Percentiles rank a stretch among this genome's conserved stretches.
phyloP scores from a whole-genome alignment of 1,284 basidiomycete genomes.

The Schizophyllum commune region DNA sequence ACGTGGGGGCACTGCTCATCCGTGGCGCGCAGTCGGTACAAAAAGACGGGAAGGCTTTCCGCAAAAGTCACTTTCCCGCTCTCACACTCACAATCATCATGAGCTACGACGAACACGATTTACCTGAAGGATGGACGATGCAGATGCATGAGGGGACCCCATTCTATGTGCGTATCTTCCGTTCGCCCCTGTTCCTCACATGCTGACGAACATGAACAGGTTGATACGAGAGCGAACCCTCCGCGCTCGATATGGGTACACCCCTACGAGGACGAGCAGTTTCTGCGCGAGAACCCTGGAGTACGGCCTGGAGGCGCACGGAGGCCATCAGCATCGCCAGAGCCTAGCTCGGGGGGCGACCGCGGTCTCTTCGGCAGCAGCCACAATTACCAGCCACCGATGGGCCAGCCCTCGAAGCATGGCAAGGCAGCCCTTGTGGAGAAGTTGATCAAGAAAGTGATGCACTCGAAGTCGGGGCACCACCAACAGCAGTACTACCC shows the following conservation, averaged over 20 bases:
- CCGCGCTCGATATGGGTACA: slow-evolving; percentile 65
- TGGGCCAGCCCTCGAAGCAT: too few species aligned
- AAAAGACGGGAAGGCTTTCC: neutral
- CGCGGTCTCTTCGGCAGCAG: slow-evolving; percentile 43
- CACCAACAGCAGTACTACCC: slow-evolving; percentile 34
- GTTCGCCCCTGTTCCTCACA: neutral
- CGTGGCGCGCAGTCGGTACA: neutral
- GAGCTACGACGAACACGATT: slow-evolving; percentile 18
- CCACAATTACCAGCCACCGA: neutral
- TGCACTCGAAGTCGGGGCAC: slow-evolving; percentile 53
- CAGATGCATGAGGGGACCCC: slow-evolving; percentile 42
- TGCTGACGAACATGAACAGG: slow-evolving; percentile 24
- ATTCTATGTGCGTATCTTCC: slow-evolving; percentile 30
- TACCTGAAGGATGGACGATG: slow-evolving; percentile 59
- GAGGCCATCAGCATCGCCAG: slow-evolving; percentile 12
- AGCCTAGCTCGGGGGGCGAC: slow-evolving; percentile 22
- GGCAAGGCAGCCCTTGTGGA: neutral
- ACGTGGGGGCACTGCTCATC: neutral
- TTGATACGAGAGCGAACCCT: slow-evolving; percentile 59
- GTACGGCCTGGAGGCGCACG: slow-evolving; percentile 27
- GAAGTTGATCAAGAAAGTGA: slow-evolving; percentile 50
- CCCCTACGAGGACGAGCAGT: slow-evolving; percentile 62
- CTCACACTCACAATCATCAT: slow-evolving; percentile 7
- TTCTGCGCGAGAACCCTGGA: slow-evolving; percentile 48
- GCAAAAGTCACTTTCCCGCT: neutral